Conservation (phyloP, 257 asterid species). For the Petrea volubilis region DNA sequence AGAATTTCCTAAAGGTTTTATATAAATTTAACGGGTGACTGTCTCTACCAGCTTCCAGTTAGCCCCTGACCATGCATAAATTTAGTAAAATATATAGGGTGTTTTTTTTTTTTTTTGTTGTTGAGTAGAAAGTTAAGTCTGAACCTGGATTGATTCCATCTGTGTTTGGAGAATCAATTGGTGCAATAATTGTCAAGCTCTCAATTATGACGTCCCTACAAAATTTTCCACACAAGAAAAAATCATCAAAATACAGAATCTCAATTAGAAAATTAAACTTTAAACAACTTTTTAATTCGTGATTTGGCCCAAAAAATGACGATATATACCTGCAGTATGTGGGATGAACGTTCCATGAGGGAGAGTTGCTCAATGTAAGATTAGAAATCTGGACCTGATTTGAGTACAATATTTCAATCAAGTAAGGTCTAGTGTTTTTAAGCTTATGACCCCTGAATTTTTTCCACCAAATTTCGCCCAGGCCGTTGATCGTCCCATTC, state of each 20-base stretch:
- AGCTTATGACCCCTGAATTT: constrained; percentile 40
- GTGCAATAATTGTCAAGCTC: constrained; percentile 56
- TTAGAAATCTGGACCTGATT: constrained; percentile 57
- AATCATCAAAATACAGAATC: too few relatives aligned
- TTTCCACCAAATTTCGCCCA: constrained; percentile 70
- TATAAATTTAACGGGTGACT: too few relatives aligned
- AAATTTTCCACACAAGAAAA: not conserved
- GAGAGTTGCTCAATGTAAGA: constrained; percentile 63
- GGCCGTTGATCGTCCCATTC: constrained; percentile 78
- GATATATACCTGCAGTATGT: constrained; percentile 81
- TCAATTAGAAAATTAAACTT: not conserved
- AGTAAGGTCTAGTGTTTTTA: constrained; percentile 62
- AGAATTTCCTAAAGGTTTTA: too few relatives aligned
- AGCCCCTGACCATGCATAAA: not conserved
- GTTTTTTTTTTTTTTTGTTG: too few relatives aligned
- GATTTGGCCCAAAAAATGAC: too few relatives aligned
- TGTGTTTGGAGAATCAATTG: constrained; percentile 60
- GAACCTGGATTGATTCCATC: constrained; percentile 86
- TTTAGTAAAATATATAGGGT: not conserved
- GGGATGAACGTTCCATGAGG: constrained; percentile 82
- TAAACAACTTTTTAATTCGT: too few relatives aligned
- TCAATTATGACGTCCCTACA: constrained; percentile 59
- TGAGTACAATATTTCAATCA: constrained; percentile 61
- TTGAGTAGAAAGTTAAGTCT: not conserved
- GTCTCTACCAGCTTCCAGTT: not conserved